phyloP scores from a whole-genome alignment of 1,284 basidiomycete species.

The Rhodotorula sp. region DNA sequence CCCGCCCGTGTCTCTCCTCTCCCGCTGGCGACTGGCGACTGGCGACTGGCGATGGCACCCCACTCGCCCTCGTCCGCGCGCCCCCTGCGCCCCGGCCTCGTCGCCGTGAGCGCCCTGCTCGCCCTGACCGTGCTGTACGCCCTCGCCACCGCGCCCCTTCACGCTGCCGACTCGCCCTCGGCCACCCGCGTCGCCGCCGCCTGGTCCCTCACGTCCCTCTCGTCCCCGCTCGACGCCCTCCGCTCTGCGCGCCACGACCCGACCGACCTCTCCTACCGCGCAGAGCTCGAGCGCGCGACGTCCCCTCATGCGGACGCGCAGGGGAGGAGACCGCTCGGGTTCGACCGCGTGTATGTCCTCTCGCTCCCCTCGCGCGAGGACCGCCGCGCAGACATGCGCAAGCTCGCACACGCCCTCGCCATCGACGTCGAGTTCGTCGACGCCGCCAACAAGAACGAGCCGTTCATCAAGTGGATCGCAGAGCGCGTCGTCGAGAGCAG shows the following conservation, averaged over 20 bases:
- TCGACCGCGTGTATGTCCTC: slow-evolving; percentile 48
- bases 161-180: background rate
- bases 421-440: slow-evolving; percentile 46
- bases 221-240: background rate
- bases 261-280: slow-evolving; percentile 32
- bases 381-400: slow-evolving; percentile 42
- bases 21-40: no score
- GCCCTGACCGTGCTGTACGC: background rate
- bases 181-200: background rate
- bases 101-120: background rate
- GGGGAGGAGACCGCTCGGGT: slow-evolving; percentile 32
- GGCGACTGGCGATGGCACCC: no score
- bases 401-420: slow-evolving; percentile 45
- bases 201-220: background rate
- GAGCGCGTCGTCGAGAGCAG: slow-evolving; percentile 44
- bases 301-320: slow-evolving; percentile 14
- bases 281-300: slow-evolving; percentile 33
- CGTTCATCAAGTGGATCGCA: slow-evolving; percentile 46
- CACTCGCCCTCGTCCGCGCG: background rate
- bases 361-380: slow-evolving; percentile 44
- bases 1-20: no score
- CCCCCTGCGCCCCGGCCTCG: background rate
- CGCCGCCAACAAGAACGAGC: slow-evolving; percentile 40
- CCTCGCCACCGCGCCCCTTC: background rate
- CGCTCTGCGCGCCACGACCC: background rate